Evolutionary conservation across 148 eudicot species (phyloP), one percentile per base, ranked within the genome.

Genomic region (Camellia sinensis): DNA sequence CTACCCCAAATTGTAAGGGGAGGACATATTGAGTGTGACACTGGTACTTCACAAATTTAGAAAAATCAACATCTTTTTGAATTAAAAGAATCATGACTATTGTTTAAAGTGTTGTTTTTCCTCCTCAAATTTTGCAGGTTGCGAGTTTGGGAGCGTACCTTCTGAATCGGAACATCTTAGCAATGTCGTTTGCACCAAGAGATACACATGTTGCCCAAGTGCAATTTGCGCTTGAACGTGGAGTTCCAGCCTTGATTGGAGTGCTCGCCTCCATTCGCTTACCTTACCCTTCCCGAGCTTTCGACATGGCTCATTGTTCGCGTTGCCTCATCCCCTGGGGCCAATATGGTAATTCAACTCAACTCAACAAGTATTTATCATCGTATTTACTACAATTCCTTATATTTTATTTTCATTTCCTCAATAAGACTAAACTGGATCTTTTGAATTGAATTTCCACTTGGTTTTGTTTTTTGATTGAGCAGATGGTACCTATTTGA

Each of bases 311-410:
- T 80, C 99, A 95, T 82, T 93, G 99, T 83, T 96, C 99, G 52
- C 94, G 99, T 7, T 96, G 99, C 84, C 94, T 96, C 79, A 93
- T 93, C 78, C 98, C 97, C 3, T 96, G 99, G 99, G 90, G 79
- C 48, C 82, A 79, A n/a, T 82, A 85, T 59, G 98, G 98, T 94
- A 91, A 75, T 75, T 6, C 5, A 59, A 37, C 11, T 37, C 18
- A 8, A 7, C 50, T 3, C 67, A 10, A 29, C 37, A 29, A 29
- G 14, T 37, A 60, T 17, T 53, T 15, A 37, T 66, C 45, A 66
- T 66, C 13, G 37, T 5, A 13, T 40, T 66, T 66, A 15, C 12
- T 29, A 6, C 6, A 22, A 43, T 65, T 65, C 40, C 46, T n/a
- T 43, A 40, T 44, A 29, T 2, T 21, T 7, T 29, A 29, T 29